Percentiles rank a stretch among this genome's conserved stretches.
These are phyloP conservation scores for Lentinus tigrinus DNA, from an alignment of 768 basidiomycete species.

Conservation along the genomic window DNA sequence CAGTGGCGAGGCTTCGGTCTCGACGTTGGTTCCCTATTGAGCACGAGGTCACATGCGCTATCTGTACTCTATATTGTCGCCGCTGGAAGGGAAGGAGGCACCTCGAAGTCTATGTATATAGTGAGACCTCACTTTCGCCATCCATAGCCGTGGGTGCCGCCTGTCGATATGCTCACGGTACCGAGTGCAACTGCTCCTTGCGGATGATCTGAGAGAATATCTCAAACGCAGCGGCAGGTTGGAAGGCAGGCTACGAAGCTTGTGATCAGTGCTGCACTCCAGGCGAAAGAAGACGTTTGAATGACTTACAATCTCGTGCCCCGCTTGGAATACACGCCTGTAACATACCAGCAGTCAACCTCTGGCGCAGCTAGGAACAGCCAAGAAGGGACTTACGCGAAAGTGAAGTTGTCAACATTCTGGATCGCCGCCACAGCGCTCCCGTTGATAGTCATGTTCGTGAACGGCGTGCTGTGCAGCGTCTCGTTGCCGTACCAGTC, in stretches of 20 bases:
- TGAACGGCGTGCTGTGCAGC: slow-evolving; percentile 39
- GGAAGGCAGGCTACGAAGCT: not conserved
- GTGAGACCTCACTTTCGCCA: no score
- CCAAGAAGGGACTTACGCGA: slow-evolving; percentile 50
- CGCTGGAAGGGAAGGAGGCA: no score
- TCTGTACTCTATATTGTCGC: no score
- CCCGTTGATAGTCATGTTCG: slow-evolving; percentile 57
- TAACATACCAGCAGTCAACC: not conserved
- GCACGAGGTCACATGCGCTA: no score
- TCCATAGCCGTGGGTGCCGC: no score
- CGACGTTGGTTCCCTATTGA: no score
- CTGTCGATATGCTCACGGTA: slow-evolving; percentile 9
- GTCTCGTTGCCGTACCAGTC: slow-evolving; percentile 45
- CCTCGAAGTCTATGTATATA: no score
- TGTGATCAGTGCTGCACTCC: not conserved
- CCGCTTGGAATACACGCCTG: slow-evolving; percentile 56
- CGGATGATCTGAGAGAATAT: slow-evolving; percentile 55
- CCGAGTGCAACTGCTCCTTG: slow-evolving; percentile 54
- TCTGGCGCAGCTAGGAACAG: no score
- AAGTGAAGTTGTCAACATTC: slow-evolving; percentile 66
- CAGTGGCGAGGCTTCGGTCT: no score
- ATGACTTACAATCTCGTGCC: slow-evolving; percentile 60
- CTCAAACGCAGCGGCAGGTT: not conserved
- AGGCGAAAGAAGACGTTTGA: not conserved
- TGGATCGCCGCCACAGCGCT: slow-evolving; percentile 55